Evolutionary conservation across 805 yeast species (phyloP).

Genomic region (Grigorovia jiainica): DNA sequence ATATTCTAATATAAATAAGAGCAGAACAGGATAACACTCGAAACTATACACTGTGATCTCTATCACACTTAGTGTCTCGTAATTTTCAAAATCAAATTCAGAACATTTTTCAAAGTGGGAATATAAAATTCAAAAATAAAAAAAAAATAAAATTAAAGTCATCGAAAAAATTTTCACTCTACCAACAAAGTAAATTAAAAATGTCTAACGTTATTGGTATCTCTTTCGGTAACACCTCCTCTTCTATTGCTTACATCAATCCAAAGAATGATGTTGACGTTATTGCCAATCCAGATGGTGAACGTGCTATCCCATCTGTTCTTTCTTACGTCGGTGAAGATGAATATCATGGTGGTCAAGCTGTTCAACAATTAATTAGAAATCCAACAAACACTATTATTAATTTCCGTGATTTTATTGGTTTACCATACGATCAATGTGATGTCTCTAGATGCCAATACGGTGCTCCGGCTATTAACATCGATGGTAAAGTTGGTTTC

Average conservation of each 20-base stretch:
- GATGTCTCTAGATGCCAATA: slow-evolving; percentile 61
- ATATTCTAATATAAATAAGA: too few relatives aligned
- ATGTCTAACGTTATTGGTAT: slow-evolving; percentile 66
- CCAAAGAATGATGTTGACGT: slow-evolving; percentile 79
- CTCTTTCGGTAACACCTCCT: slow-evolving; percentile 91
- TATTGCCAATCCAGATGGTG: slow-evolving; percentile 98
- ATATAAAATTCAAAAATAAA: background rate
- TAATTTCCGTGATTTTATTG: slow-evolving; percentile 90
- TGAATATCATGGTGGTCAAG: slow-evolving; percentile 97
- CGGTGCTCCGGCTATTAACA: slow-evolving; percentile 30
- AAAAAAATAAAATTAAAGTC: background rate
- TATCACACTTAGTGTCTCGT: too few relatives aligned
- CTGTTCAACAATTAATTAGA: slow-evolving; percentile 84
- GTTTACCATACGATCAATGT: slow-evolving; percentile 59
- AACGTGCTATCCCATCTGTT: slow-evolving; percentile 89
- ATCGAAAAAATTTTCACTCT: background rate
- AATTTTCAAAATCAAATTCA: too few relatives aligned
- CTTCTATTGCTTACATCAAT: slow-evolving; percentile 90
- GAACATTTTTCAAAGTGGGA: too few relatives aligned
- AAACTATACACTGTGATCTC: too few relatives aligned
- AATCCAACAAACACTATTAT: slow-evolving; percentile 78
- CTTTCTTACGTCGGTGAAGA: slow-evolving; percentile 87
- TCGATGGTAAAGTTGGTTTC: slow-evolving; percentile 61
- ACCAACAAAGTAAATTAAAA: background rate
- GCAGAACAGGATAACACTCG: background rate